These are phyloP conservation scores for Debaryomyces robertsiae DNA, from an alignment of 1,139 yeast species.

Conservation along the genomic window DNA sequence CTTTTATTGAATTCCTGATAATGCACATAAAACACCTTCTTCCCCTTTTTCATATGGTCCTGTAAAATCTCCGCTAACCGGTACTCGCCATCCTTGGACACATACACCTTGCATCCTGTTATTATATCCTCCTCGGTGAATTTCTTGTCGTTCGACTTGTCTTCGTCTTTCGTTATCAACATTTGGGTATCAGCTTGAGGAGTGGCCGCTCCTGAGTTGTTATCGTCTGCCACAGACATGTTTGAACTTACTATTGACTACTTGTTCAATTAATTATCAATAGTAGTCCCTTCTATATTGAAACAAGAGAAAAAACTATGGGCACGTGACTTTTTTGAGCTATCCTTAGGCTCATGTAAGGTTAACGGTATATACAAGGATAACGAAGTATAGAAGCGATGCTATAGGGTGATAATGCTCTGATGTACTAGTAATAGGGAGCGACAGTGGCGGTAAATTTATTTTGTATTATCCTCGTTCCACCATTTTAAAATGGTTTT, in stretches of 20 bases:
- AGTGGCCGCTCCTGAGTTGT: conserved; percentile 11
- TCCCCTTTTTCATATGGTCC: conserved; percentile 72
- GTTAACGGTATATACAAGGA: conserved; percentile 1
- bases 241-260: neutral
- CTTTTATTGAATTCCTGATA: conserved; percentile 88
- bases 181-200: conserved; percentile 17
- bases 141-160: conserved; percentile 13
- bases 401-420: too few relatives aligned
- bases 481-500: conserved; percentile 11
- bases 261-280: conserved; percentile 4
- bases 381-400: too few relatives aligned
- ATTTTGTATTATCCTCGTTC: conserved; percentile 11
- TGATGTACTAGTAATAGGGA: too few relatives aligned
- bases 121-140: conserved; percentile 52
- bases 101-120: conserved; percentile 80
- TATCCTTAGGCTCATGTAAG: neutral
- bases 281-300: neutral
- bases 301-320: neutral
- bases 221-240: conserved; percentile 12
- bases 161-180: conserved; percentile 17
- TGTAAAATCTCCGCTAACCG: conserved; percentile 87
- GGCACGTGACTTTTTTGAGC: conserved; percentile 1
- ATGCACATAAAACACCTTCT: conserved; percentile 86
- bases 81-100: conserved; percentile 75
- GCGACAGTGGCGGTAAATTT: too few relatives aligned